Evolutionary conservation across 2,329 filamentous ascomycete genomes (phyloP).

Genomic region (Chaetomium sp.): DNA sequence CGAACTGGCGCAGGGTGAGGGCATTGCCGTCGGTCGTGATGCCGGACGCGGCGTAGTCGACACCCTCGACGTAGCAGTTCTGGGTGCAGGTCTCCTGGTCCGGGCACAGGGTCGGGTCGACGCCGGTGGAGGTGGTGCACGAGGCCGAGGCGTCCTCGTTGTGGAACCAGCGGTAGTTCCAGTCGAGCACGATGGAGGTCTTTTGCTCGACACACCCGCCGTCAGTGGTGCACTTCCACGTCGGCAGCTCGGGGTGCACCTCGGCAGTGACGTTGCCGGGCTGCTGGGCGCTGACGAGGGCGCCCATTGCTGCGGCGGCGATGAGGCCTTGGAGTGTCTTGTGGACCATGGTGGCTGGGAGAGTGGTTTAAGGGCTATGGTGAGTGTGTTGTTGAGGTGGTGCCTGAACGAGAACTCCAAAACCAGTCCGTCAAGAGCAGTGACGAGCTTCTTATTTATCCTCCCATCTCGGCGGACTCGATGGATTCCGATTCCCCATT

Average conservation of each 20-base stretch:
- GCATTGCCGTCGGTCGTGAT: constrained; percentile 31
- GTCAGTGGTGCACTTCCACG: constrained; percentile 1
- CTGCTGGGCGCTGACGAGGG: background rate
- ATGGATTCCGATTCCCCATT: background rate
- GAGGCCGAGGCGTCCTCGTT: background rate
- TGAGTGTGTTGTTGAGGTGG: too few relatives aligned
- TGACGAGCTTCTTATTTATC: background rate
- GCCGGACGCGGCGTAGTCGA: constrained; percentile 22
- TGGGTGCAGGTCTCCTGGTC: constrained; percentile 23
- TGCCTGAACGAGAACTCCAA: background rate
- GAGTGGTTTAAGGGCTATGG: too few relatives aligned
- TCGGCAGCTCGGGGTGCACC: background rate
- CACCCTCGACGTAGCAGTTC: constrained; percentile 23
- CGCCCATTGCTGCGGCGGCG: background rate
- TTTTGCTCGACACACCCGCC: constrained; percentile 5
- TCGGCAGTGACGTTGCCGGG: background rate
- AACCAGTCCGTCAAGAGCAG: background rate
- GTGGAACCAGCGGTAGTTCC: background rate
- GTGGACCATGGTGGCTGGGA: background rate
- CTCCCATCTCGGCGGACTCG: background rate
- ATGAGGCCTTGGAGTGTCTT: background rate
- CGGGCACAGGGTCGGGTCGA: constrained; percentile 25
- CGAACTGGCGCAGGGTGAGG: constrained; percentile 35
- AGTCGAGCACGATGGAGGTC: constrained; percentile 5
- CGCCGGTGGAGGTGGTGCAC: background rate